phyloP scores from a whole-genome alignment of 768 basidiomycete species.

The Hypholoma sublateritium region DNA sequence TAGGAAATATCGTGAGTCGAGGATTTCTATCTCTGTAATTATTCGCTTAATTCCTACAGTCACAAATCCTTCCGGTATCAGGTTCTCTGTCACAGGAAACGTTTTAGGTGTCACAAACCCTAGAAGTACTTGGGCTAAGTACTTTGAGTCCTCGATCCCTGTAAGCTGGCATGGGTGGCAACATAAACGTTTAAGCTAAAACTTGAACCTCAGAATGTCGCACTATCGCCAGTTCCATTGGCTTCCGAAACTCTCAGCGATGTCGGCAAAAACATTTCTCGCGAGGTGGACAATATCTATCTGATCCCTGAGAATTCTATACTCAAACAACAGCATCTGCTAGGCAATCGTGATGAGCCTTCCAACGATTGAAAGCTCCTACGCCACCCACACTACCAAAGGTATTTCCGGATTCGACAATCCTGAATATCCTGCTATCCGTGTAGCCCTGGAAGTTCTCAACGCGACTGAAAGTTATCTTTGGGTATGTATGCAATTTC shows the following conservation, averaged over 20 bases:
- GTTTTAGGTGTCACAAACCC: conserved; percentile 70
- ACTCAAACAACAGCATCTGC: not conserved
- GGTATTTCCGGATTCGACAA: conserved; percentile 80
- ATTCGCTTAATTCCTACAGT: conserved; percentile 43
- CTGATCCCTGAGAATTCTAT: not conserved
- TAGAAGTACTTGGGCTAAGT: conserved; percentile 68
- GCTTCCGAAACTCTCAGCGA: conserved; percentile 69
- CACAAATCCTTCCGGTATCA: conserved; percentile 75
- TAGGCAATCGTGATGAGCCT: conserved; percentile 86
- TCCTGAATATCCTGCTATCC: conserved; percentile 81
- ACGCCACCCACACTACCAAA: conserved; percentile 73
- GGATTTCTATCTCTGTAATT: conserved; percentile 26
- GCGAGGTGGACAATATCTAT: conserved; percentile 47
- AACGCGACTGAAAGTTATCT: conserved; percentile 94
- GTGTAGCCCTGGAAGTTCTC: conserved; percentile 82
- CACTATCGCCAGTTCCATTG: conserved; percentile 66
- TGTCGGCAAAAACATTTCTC: conserved; percentile 70
- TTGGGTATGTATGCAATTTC: conserved; percentile 55
- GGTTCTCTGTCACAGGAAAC: conserved; percentile 91
- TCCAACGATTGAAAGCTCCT: conserved; percentile 94
- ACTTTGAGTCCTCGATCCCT: conserved; percentile 62
- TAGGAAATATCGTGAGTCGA: conserved; percentile 51
- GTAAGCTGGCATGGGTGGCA: conserved; percentile 34
- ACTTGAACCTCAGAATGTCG: conserved; percentile 37
- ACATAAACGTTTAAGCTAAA: not conserved